A percentile compares a stretch with the other conserved stretches of the same genome.
These are phyloP conservation scores for Cotoneaster glaucophyllus DNA, from an alignment of 306 rosid species.

Conservation along the genomic window DNA sequence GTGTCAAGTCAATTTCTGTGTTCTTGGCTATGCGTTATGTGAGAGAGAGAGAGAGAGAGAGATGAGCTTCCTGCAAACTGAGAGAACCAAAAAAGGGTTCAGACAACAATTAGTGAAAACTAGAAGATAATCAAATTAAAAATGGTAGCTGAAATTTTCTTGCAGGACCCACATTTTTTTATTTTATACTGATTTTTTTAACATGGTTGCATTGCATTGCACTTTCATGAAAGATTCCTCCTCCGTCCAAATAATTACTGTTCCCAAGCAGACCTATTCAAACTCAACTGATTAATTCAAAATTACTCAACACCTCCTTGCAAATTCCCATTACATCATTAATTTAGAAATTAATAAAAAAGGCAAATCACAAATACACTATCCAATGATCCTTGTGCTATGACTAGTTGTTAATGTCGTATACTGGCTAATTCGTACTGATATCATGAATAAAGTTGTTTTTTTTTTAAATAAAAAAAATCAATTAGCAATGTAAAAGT, in stretches of 20 bases:
- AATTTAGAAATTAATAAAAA: not conserved
- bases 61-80: slow-evolving; percentile 11
- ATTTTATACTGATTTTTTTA: not conserved
- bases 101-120: slow-evolving; percentile 28
- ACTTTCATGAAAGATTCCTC: slow-evolving; percentile 26
- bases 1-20: not conserved
- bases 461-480: no score
- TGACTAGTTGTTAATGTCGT: not conserved
- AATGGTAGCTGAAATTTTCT: slow-evolving; percentile 8
- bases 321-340: not conserved
- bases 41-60: slow-evolving; percentile 6
- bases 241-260: not conserved
- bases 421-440: no score
- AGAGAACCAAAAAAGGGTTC: slow-evolving; percentile 24
- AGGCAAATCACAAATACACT: not conserved
- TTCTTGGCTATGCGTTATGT: slow-evolving; percentile 1
- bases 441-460: no score
- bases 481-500: no score
- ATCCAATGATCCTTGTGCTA: not conserved
- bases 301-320: not conserved
- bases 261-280: not conserved
- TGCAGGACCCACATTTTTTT: slow-evolving; percentile 13
- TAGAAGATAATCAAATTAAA: slow-evolving; percentile 13
- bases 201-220: slow-evolving; percentile 12
- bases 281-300: not conserved